Evolutionary conservation across 257 asterid species (phyloP).

Genomic region (Hygrophila difformis): DNA sequence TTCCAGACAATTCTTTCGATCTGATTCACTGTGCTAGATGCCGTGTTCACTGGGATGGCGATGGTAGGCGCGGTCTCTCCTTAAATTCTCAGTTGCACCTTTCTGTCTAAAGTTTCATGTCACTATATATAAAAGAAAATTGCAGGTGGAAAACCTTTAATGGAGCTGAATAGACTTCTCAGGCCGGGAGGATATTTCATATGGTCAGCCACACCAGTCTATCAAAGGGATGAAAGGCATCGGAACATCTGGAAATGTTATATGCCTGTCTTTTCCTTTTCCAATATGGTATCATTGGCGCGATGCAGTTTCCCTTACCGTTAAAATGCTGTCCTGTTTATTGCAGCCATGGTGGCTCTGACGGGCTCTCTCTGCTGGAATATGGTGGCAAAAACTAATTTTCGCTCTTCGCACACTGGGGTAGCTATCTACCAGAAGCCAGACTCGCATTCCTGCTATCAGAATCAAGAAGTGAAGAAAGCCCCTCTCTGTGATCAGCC

Average conservation of each 20-base stretch:
- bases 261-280: constrained; percentile 10
- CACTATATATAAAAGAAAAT: constrained; percentile 13
- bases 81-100: constrained; percentile 8
- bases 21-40: constrained; percentile 94
- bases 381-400: constrained; percentile 39
- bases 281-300: too few species aligned
- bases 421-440: constrained; percentile 82
- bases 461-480: constrained; percentile 42
- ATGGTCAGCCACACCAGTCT: constrained; percentile 99
- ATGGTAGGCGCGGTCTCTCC: constrained; percentile 42
- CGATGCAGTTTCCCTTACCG: too few species aligned
- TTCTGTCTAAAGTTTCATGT: constrained; percentile 7
- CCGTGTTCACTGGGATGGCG: constrained; percentile 94
- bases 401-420: constrained; percentile 41
- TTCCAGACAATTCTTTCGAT: constrained; percentile 80
- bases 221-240: constrained; percentile 55
- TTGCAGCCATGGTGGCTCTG: constrained; percentile 79
- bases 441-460: constrained; percentile 60
- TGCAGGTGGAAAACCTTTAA: constrained; percentile 84
- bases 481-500: constrained; percentile 65
- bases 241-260: constrained; percentile 71
- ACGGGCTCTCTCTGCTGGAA: constrained; percentile 90
- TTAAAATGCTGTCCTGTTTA: constrained; percentile 3
- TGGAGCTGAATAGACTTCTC: constrained; percentile 87
- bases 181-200: constrained; percentile 95